phyloP scores from a whole-genome alignment of 2,329 filamentous ascomycete species.

The Fusarium torreyae region DNA sequence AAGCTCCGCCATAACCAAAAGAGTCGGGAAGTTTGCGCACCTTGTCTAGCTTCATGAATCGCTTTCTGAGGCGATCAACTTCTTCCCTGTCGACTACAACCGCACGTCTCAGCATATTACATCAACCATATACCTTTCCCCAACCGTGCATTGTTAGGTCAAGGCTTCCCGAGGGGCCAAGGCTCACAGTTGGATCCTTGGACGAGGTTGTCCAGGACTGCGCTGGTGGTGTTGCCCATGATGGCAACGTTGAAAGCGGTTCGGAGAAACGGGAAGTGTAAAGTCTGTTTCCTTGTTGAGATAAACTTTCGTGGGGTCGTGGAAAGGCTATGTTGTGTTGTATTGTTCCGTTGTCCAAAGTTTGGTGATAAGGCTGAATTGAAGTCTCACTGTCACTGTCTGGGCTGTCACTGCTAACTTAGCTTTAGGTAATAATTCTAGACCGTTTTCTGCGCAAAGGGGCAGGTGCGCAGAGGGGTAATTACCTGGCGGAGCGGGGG shows the following conservation, averaged over 20 bases:
- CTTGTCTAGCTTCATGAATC: slow-evolving; percentile 99
- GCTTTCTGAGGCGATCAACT: slow-evolving; percentile 93
- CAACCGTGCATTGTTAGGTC: slow-evolving; percentile 19
- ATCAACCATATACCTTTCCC: slow-evolving; percentile 17
- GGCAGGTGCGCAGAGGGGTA: slow-evolving; percentile 47
- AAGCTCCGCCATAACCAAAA: slow-evolving; percentile 13
- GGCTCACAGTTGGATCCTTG: slow-evolving; percentile 92
- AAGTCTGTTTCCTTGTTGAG: neutral
- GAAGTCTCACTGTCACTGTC: slow-evolving; percentile 39
- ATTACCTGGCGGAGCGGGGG: slow-evolving; percentile 39
- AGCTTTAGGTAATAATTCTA: slow-evolving; percentile 42
- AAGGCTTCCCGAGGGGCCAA: slow-evolving; percentile 28
- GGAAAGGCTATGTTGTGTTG: slow-evolving; percentile 10
- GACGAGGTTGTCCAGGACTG: slow-evolving; percentile 94
- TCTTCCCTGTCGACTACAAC: slow-evolving; percentile 92
- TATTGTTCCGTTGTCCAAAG: slow-evolving; percentile 29
- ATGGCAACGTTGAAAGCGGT: slow-evolving; percentile 33
- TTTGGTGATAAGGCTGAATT: slow-evolving; percentile 51
- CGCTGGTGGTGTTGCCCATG: slow-evolving; percentile 79
- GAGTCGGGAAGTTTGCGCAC: slow-evolving; percentile 63
- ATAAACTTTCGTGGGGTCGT: neutral
- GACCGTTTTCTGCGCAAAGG: slow-evolving; percentile 43
- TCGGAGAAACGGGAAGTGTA: neutral
- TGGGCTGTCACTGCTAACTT: slow-evolving; percentile 13
- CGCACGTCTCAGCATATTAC: slow-evolving; percentile 34